Conservation (phyloP, 768 basidiomycete genomes). For the Cantharellus anzutake region DNA sequence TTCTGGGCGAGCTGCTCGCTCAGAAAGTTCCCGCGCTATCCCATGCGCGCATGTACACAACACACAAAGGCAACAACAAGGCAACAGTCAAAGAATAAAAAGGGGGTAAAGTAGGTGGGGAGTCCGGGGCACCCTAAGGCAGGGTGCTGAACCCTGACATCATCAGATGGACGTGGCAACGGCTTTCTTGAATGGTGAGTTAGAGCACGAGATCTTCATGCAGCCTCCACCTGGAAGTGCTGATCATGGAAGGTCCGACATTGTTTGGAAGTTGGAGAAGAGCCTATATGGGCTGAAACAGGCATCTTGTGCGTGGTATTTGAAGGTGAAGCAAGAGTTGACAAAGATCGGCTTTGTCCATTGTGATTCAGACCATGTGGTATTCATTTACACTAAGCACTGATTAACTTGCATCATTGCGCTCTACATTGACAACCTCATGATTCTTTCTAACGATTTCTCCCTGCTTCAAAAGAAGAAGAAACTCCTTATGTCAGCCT, state of each 20-base stretch:
- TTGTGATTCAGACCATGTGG: neutral
- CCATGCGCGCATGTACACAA: too few species aligned
- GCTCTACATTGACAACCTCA: neutral
- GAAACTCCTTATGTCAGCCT: neutral
- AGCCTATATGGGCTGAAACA: slow-evolving; percentile 7
- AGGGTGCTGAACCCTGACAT: too few species aligned
- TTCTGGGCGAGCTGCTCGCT: too few species aligned
- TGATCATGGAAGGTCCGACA: neutral
- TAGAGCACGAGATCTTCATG: slow-evolving; percentile 11
- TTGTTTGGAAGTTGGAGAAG: neutral
- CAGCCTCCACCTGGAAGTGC: slow-evolving; percentile 1
- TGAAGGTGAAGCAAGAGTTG: neutral
- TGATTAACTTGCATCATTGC: neutral
- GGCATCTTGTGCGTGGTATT: slow-evolving; percentile 6
- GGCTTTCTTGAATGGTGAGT: slow-evolving; percentile 12
- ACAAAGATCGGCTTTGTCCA: neutral
- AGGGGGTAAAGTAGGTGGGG: too few species aligned
- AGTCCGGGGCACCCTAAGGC: too few species aligned
- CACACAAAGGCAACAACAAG: too few species aligned
- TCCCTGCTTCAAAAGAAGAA: neutral
- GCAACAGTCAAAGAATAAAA: too few species aligned
- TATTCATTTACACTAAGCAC: neutral
- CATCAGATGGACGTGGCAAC: too few species aligned
- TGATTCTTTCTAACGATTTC: neutral
- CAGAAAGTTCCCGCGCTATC: too few species aligned